phyloP scores from a whole-genome alignment of 139 green algal species.

The Dunaliella primolecta region DNA sequence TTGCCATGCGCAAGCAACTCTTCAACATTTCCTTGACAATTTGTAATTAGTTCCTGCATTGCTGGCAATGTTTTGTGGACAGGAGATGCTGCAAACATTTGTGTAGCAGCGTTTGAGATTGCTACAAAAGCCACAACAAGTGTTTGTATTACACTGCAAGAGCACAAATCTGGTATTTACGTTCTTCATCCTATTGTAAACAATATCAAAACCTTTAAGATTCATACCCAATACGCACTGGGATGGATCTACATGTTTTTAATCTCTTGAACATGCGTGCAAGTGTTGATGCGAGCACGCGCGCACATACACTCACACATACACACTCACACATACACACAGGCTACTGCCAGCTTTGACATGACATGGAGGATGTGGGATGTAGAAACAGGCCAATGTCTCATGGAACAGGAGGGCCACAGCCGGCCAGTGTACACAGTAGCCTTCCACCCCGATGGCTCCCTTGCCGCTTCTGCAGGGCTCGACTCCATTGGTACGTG shows the following conservation, averaged over 20 bases:
- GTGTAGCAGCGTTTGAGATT: too few relatives aligned
- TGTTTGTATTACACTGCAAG: too few relatives aligned
- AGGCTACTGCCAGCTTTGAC: conserved; percentile 87
- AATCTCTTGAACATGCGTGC: background rate
- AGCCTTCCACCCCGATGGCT: conserved; percentile 87
- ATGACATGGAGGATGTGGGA: conserved; percentile 97
- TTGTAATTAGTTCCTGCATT: too few relatives aligned
- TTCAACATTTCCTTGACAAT: too few relatives aligned
- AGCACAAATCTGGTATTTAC: too few relatives aligned
- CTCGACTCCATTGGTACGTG: conserved; percentile 72
- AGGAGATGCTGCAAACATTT: too few relatives aligned
- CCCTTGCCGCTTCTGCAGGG: conserved; percentile 68
- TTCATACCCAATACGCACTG: background rate
- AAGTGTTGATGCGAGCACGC: background rate
- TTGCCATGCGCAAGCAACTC: too few relatives aligned
- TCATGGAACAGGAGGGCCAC: conserved; percentile 98
- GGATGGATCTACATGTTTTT: background rate
- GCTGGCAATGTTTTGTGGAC: too few relatives aligned
- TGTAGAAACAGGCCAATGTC: conserved; percentile 67
- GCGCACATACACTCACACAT: too few relatives aligned
- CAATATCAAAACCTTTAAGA: background rate
- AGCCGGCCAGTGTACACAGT: conserved; percentile 86
- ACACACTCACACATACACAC: too few relatives aligned
- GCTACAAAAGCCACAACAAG: too few relatives aligned
- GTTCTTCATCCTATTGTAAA: too few relatives aligned